These are phyloP conservation scores for Yamadazyma olivae DNA, from an alignment of 805 yeast genomes.

Conservation along the genomic window DNA sequence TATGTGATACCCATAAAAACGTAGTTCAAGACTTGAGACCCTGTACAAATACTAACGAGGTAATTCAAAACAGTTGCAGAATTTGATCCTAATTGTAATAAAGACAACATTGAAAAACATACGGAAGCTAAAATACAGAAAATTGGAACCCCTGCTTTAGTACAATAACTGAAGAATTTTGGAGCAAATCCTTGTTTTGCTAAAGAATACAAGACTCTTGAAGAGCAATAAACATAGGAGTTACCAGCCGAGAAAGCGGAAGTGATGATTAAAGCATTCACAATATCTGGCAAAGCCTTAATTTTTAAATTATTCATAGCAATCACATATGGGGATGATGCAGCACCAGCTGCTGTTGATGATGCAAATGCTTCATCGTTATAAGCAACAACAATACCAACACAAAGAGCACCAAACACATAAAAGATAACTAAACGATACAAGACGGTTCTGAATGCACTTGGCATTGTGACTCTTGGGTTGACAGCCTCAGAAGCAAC, in stretches of 20 bases:
- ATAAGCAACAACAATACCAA: constrained; percentile 23
- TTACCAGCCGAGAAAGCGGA: constrained; percentile 85
- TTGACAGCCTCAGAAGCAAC: constrained; percentile 52
- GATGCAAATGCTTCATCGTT: constrained; percentile 16
- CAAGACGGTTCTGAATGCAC: constrained; percentile 55
- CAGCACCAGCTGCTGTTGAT: constrained; percentile 18
- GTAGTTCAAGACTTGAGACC: constrained; percentile 46
- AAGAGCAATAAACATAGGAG: constrained; percentile 71
- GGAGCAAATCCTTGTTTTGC: constrained; percentile 77
- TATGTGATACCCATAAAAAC: constrained; percentile 45
- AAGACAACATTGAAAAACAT: constrained; percentile 14
- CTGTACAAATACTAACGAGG: constrained; percentile 46
- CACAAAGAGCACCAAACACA: constrained; percentile 15
- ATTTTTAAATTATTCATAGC: constrained; percentile 71
- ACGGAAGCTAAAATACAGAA: constrained; percentile 48
- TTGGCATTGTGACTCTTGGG: constrained; percentile 58
- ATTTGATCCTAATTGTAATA: constrained; percentile 24
- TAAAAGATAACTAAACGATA: constrained; percentile 39
- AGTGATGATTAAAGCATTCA: constrained; percentile 72
- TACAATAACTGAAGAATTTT: constrained; percentile 54
- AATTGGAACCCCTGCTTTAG: constrained; percentile 66
- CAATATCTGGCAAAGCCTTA: constrained; percentile 67
- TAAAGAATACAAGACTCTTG: constrained; percentile 64
- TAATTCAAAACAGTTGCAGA: constrained; percentile 39
- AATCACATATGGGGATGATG: constrained; percentile 76